Evolutionary conservation across 1,284 basidiomycete genomes (phyloP).

Genomic region (Inonotus hispidus): DNA sequence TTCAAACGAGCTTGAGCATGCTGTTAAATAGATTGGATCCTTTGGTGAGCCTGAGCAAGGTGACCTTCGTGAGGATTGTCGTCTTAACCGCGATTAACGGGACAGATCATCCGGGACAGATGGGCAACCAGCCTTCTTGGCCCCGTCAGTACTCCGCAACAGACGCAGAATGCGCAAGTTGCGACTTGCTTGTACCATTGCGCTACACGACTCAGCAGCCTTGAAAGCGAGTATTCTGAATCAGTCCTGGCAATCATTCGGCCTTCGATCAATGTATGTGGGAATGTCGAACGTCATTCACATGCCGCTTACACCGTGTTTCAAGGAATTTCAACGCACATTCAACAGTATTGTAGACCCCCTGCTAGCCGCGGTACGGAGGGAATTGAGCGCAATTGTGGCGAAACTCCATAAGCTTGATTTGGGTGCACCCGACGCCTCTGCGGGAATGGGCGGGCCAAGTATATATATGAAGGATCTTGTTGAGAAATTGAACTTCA

Average conservation of each 20-base stretch:
- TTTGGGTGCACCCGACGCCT: slow-evolving; percentile 58
- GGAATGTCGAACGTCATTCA: neutral
- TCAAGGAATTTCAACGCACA: slow-evolving; percentile 50
- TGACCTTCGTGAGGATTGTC: no score
- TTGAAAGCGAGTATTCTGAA: slow-evolving; percentile 68
- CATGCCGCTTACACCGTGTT: neutral
- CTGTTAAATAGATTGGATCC: slow-evolving; percentile 58
- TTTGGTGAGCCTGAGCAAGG: slow-evolving; percentile 45
- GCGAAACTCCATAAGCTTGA: slow-evolving; percentile 80
- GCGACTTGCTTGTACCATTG: slow-evolving; percentile 77
- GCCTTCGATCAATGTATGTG: slow-evolving; percentile 55
- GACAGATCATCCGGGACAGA: slow-evolving; percentile 71
- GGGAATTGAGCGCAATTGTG: slow-evolving; percentile 75
- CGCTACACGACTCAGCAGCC: slow-evolving; percentile 61
- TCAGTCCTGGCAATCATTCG: slow-evolving; percentile 55
- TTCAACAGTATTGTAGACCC: slow-evolving; percentile 68
- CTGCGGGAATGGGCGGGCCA: slow-evolving; percentile 59
- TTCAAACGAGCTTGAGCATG: slow-evolving; percentile 59
- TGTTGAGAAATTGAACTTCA: slow-evolving; percentile 76
- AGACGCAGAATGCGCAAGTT: slow-evolving; percentile 69
- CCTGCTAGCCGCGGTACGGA: slow-evolving; percentile 66
- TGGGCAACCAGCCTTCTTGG: slow-evolving; percentile 72
- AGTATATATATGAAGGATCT: slow-evolving; percentile 89
- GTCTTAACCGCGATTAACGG: neutral
- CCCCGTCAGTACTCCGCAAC: slow-evolving; percentile 72